These are phyloP conservation scores for Chenopodium formosanum DNA, from an alignment of 148 eudicot genomes.

Conservation along the genomic window DNA sequence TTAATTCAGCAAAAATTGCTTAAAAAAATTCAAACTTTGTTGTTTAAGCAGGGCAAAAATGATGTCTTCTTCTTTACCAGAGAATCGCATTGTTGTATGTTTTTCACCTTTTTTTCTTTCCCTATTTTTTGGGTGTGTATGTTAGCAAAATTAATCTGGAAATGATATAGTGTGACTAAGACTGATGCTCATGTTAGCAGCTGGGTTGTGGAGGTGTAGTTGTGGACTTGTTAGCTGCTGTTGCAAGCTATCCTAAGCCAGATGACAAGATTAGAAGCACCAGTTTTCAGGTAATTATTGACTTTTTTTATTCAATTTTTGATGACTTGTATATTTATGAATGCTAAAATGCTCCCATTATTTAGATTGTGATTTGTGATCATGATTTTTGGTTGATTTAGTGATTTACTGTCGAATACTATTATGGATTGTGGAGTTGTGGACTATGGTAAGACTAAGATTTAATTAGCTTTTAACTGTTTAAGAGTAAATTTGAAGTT, in stretches of 20 bases:
- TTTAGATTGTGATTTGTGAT: not conserved
- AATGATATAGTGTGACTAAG: conserved; percentile 1
- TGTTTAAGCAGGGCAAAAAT: conserved; percentile 45
- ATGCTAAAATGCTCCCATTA: not conserved
- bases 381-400: not conserved
- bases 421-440: not conserved
- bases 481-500: not conserved
- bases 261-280: conserved; percentile 93
- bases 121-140: not conserved
- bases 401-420: not conserved
- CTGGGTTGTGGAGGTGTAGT: conserved; percentile 61
- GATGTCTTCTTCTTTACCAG: conserved; percentile 44
- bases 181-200: conserved; percentile 37
- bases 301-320: not conserved
- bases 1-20: not conserved
- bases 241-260: conserved; percentile 76
- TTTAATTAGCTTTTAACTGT: not conserved
- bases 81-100: conserved; percentile 55
- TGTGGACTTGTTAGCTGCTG: conserved; percentile 72
- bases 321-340: not conserved
- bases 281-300: conserved; percentile 60
- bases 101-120: not conserved
- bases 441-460: not conserved
- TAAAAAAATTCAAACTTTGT: not conserved
- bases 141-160: not conserved